Percentiles rank a stretch among this genome's conserved stretches.
These are phyloP conservation scores for Alternaria tenuissima DNA, from an alignment of 2,329 filamentous ascomycete genomes.

Conservation along the genomic window DNA sequence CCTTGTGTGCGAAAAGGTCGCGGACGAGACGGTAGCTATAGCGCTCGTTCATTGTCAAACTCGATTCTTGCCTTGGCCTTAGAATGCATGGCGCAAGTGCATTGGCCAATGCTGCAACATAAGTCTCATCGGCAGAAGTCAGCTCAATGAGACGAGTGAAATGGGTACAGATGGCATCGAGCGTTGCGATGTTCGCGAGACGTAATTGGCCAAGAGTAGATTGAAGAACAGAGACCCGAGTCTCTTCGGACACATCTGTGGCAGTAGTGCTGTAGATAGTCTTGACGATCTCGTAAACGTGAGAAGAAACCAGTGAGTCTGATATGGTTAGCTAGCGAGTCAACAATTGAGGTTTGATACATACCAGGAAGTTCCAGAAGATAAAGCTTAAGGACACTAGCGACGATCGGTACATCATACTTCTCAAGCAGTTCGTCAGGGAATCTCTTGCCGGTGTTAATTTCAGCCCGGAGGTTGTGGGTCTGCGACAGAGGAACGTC, in stretches of 20 bases:
- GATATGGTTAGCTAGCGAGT: conserved; percentile 28
- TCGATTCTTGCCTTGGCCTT: conserved; percentile 85
- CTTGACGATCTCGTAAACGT: conserved; percentile 98
- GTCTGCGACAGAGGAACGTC: conserved; percentile 87
- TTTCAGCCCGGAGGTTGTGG: conserved; percentile 79
- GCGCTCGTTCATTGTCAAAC: conserved; percentile 93
- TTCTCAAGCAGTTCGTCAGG: conserved; percentile 79
- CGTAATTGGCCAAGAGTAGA: conserved; percentile 94
- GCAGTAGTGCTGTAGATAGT: conserved; percentile 93
- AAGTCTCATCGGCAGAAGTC: conserved; percentile 92
- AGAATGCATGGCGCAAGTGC: conserved; percentile 85
- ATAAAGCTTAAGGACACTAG: conserved; percentile 91
- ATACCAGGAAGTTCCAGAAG: conserved; percentile 91
- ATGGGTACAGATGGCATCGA: conserved; percentile 97
- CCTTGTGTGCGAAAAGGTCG: conserved; percentile 92
- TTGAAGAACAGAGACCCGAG: conserved; percentile 88
- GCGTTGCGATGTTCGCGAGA: conserved; percentile 96
- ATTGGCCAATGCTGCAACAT: conserved; percentile 76
- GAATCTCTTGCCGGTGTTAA: conserved; percentile 88
- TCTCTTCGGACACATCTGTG: conserved; percentile 69
- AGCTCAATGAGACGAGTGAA: conserved; percentile 96
- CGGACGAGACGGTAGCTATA: conserved; percentile 90
- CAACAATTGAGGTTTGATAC: conserved; percentile 37
- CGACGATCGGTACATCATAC: conserved; percentile 93
- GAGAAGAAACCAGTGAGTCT: conserved; percentile 98